Evolutionary conservation across 2,329 filamentous ascomycete species (phyloP).

Genomic region (Rosellinia necatrix): DNA sequence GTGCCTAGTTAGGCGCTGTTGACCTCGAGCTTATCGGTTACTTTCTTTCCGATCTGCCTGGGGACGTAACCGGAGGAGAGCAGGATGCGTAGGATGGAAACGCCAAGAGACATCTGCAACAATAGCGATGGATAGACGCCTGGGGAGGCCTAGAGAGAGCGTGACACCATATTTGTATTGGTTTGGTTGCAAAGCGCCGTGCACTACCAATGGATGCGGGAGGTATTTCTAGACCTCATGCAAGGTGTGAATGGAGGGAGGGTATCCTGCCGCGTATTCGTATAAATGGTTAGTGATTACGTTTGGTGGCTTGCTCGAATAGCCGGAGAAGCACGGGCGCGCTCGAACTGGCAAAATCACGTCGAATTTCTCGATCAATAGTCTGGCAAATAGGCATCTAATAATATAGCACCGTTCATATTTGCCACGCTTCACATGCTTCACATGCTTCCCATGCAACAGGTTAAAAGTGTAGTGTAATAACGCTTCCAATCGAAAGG

Average conservation of each 20-base stretch:
- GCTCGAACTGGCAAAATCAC: not conserved
- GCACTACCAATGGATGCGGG: not conserved
- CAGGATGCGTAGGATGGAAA: not conserved
- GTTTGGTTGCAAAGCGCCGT: not conserved
- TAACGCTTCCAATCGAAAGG: not conserved
- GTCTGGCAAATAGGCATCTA: not conserved
- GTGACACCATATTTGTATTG: not conserved
- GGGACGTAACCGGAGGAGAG: no score
- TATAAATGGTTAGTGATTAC: not conserved
- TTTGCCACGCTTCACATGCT: not conserved
- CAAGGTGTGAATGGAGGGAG: not conserved
- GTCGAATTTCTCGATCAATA: not conserved
- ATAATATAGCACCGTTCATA: not conserved
- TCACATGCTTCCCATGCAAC: no score
- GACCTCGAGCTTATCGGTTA: not conserved
- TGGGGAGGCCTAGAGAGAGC: not conserved
- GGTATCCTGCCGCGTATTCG: not conserved
- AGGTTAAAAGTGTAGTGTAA: not conserved
- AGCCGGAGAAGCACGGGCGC: not conserved
- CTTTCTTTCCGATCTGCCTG: not conserved
- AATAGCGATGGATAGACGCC: not conserved
- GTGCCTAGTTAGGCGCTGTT: not conserved
- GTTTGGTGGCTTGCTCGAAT: not conserved
- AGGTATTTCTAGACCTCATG: not conserved
- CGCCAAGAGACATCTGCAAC: not conserved